Evolutionary conservation across 257 asterid genomes (phyloP), one percentile per base, ranked within the genome.

Genomic region (Solanum appendiculatum): DNA sequence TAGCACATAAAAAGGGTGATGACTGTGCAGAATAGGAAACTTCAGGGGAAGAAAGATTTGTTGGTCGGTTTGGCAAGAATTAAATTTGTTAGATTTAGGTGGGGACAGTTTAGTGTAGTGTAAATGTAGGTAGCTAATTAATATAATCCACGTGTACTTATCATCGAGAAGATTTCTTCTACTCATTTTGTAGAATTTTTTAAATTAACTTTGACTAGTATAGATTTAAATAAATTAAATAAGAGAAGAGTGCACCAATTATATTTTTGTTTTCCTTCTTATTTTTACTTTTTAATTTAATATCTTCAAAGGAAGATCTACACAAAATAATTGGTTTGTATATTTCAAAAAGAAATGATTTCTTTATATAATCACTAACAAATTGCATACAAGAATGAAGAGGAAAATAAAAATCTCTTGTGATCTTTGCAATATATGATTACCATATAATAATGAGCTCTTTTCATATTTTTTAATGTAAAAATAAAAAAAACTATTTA

Each of bases 111-210:
- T 58, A 44, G 54, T 60, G 51, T 46, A 51, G 21, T 16, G 23
- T 51, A 16, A 78, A 15, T 1, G 20, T 25, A 15, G 33, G 11
- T 39, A 31, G 69, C 84, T 90, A 89, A 85, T 82, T 88, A 83
- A 81, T 82, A 54, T 92, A 87, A 88, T 87, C 91, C 91, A 84
- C 31, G 18, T 73, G 92, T 88, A 90, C 15, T 31, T 89, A 82
- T 86, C 86, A 4, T 90, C 87, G 23, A 86, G 85, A 88, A 88
- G 40, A 46, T 84, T 88, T 82, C 87, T 48, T 48, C 16, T 25
- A 13, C 9, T 75, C 14, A 40, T 40, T 77, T 75, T 23, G 14
- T 16, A 13, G 6, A 15, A 14, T 5, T 77, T 77, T 77, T 77
- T 2, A 77, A 40, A 40, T 31, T 75, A 20, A 58, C 20, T 68